Evolutionary conservation across 768 basidiomycete genomes (phyloP).

Genomic region (Hygrophoropsis aurantiaca): DNA sequence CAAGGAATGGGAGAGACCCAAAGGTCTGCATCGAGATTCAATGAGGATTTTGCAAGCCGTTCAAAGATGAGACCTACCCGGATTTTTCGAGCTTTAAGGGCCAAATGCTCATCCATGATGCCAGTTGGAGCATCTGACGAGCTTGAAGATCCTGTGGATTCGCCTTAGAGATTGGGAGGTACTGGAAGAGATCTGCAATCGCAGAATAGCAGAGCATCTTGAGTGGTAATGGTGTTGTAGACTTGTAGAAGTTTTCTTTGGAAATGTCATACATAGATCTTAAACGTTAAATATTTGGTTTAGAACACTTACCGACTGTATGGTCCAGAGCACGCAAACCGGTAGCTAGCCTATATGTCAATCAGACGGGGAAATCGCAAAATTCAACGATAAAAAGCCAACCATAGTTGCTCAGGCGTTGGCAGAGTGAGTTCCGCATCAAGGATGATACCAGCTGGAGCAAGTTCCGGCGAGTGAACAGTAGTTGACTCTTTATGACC

Average conservation of each 20-base stretch:
- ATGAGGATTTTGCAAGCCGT: not conserved
- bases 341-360: conserved; percentile 61
- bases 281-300: not conserved
- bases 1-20: conserved; percentile 76
- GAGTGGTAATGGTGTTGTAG: conserved; percentile 52
- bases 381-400: conserved; percentile 16
- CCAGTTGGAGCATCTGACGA: conserved; percentile 70
- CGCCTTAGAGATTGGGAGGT: conserved; percentile 64
- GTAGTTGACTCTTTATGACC: conserved; percentile 54
- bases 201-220: conserved; percentile 68
- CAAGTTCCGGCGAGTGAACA: conserved; percentile 55
- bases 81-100: conserved; percentile 58
- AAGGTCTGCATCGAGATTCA: conserved; percentile 37
- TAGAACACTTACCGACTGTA: conserved; percentile 54
- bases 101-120: conserved; percentile 82
- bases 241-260: conserved; percentile 64
- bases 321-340: conserved; percentile 81
- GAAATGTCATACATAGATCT: not conserved
- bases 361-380: conserved; percentile 4
- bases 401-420: conserved; percentile 80
- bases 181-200: conserved; percentile 70
- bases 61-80: conserved; percentile 34
- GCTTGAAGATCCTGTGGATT: conserved; percentile 54
- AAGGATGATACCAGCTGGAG: conserved; percentile 72
- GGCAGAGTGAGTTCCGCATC: conserved; percentile 72